Evolutionary conservation across 495 filamentous ascomycete species (phyloP).

Genomic region (Trichoderma asperelloides): DNA sequence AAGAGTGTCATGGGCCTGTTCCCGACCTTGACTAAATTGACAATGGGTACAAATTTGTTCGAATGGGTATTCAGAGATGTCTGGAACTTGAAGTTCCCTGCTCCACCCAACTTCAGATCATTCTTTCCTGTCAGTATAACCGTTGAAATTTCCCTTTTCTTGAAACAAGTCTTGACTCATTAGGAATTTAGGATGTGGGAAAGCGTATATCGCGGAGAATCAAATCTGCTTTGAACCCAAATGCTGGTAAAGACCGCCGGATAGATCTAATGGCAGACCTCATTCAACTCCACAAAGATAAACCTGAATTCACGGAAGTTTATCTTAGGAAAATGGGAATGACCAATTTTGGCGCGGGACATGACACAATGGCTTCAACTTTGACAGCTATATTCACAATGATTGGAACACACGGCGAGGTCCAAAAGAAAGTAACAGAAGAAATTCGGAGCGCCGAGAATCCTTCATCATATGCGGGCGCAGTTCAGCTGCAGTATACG

Average conservation of each 20-base stretch:
- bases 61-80: conserved; percentile 18
- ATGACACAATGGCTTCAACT: conserved; percentile 40
- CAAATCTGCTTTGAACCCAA: conserved; percentile 12
- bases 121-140: conserved; percentile 25
- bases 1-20: conserved; percentile 31
- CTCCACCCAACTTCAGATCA: conserved; percentile 24
- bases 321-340: conserved; percentile 35
- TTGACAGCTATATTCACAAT: conserved; percentile 28
- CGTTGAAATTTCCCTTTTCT: neutral
- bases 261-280: conserved; percentile 29
- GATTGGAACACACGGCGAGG: conserved; percentile 20
- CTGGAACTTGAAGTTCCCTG: conserved; percentile 23
- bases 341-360: conserved; percentile 41
- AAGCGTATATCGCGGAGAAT: conserved; percentile 22
- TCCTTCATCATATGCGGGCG: conserved; percentile 8
- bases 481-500: conserved; percentile 37
- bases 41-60: conserved; percentile 13
- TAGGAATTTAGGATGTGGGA: conserved; percentile 18
- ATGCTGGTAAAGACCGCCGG: neutral
- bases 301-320: conserved; percentile 24
- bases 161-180: neutral
- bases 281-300: conserved; percentile 26
- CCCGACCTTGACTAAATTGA: conserved; percentile 15
- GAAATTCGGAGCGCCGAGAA: conserved; percentile 17
- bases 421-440: conserved; percentile 15